These are phyloP conservation scores for Candida tallmaniae DNA, from an alignment of 805 yeast genomes.

Conservation along the genomic window DNA sequence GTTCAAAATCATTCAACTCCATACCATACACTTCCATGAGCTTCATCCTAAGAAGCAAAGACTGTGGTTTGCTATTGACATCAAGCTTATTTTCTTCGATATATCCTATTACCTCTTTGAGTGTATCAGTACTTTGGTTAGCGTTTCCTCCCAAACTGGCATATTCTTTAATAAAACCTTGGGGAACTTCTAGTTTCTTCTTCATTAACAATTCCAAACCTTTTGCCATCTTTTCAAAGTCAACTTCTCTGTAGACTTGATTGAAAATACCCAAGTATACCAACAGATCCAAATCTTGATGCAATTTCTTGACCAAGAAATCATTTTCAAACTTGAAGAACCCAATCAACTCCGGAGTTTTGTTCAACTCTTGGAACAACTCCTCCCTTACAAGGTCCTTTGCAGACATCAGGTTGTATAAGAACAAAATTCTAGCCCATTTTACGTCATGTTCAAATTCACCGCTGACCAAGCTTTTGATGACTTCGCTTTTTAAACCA, in stretches of 20 bases:
- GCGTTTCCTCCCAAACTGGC: not conserved
- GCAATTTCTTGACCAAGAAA: constrained; percentile 8
- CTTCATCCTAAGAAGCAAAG: constrained; percentile 27
- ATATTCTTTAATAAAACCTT: not conserved
- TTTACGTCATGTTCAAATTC: constrained; percentile 7
- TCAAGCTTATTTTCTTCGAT: constrained; percentile 22
- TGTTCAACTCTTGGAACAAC: constrained; percentile 7
- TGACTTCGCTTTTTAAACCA: constrained; percentile 21
- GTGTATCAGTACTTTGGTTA: not conserved
- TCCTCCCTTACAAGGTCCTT: constrained; percentile 1
- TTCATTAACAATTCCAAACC: constrained; percentile 6
- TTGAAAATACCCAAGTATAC: constrained; percentile 17
- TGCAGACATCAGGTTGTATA: constrained; percentile 3
- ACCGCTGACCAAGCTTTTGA: constrained; percentile 38
- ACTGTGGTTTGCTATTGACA: constrained; percentile 20
- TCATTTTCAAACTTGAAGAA: constrained; percentile 7
- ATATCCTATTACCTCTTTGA: constrained; percentile 13
- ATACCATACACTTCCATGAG: constrained; percentile 32
- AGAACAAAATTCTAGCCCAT: constrained; percentile 10
- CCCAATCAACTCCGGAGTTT: not conserved
- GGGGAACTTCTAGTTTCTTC: not conserved
- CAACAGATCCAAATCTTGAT: constrained; percentile 12
- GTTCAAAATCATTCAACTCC: constrained; percentile 21
- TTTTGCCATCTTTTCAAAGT: constrained; percentile 6
- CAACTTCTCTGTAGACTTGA: constrained; percentile 3